A percentile compares a stretch with the other conserved stretches of the same genome.
Conservation (phyloP, 768 basidiomycete genomes). For the Tulasnella sp. region DNA sequence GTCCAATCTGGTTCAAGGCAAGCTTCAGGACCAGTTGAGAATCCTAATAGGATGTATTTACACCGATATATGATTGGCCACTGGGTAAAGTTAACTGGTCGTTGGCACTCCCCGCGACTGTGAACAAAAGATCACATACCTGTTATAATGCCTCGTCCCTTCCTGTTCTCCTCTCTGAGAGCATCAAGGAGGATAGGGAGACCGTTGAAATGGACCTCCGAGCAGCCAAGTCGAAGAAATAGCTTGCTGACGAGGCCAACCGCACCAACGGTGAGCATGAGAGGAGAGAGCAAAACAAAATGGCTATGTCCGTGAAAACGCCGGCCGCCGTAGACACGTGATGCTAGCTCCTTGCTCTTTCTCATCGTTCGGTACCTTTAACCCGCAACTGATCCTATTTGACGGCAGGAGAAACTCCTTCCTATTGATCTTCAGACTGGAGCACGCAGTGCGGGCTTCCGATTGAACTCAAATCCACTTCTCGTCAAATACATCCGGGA, state of each 20-base stretch:
- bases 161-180: slow-evolving; percentile 37
- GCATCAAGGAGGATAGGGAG: slow-evolving; percentile 52
- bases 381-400: no score
- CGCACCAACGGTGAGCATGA: slow-evolving; percentile 43
- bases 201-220: slow-evolving; percentile 55
- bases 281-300: slow-evolving; percentile 32
- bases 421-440: no score
- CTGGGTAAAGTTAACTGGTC: slow-evolving; percentile 31
- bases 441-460: no score
- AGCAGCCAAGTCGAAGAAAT: slow-evolving; percentile 52
- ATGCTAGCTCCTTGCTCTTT: no score
- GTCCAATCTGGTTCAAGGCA: slow-evolving; percentile 35
- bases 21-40: slow-evolving; percentile 7
- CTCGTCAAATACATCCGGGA: no score
- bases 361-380: no score
- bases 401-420: no score
- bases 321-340: neutral
- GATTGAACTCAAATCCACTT: no score
- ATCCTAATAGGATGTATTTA: slow-evolving; percentile 28
- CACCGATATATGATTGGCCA: slow-evolving; percentile 92
- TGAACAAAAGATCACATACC: slow-evolving; percentile 30
- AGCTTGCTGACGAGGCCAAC: slow-evolving; percentile 73
- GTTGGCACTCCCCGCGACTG: slow-evolving; percentile 18
- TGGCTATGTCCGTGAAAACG: neutral
- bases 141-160: slow-evolving; percentile 59